Conservation (phyloP, 179 eudicot species). For the Spergularia azorica region DNA sequence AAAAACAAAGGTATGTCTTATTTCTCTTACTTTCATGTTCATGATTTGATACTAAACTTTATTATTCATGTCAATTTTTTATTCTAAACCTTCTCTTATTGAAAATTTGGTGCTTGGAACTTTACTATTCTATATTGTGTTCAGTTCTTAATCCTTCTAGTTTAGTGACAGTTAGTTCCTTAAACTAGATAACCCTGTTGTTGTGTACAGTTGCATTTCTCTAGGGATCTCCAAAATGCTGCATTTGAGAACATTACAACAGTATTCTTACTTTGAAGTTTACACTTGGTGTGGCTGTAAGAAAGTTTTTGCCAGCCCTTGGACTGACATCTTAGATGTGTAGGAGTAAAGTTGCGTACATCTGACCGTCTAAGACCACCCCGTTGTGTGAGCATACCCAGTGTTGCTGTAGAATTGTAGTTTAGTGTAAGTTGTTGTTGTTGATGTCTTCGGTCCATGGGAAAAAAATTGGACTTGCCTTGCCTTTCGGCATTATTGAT, state of each 20-base stretch:
- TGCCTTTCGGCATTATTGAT: neutral
- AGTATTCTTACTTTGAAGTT: neutral
- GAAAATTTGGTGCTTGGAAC: neutral
- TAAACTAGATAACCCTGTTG: neutral
- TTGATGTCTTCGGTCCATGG: neutral
- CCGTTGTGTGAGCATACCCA: neutral
- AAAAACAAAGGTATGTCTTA: constrained; percentile 32
- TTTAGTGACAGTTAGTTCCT: neutral
- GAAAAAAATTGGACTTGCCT: neutral
- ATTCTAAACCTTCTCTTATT: neutral
- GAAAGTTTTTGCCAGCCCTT: neutral
- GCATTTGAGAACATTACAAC: too few species aligned
- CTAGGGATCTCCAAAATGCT: neutral
- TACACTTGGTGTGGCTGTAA: neutral
- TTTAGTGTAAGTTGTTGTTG: neutral
- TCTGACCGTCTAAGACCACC: neutral
- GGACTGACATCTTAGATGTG: neutral
- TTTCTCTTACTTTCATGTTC: constrained; percentile 21
- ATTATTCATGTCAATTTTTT: neutral
- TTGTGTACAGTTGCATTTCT: neutral
- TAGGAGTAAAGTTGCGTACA: neutral
- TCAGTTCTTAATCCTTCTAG: neutral
- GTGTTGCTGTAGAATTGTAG: neutral
- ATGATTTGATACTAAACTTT: constrained; percentile 28
- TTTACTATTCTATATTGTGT: neutral